Conservation (phyloP, 805 yeast genomes). For the Jamesozyma rosinii region DNA sequence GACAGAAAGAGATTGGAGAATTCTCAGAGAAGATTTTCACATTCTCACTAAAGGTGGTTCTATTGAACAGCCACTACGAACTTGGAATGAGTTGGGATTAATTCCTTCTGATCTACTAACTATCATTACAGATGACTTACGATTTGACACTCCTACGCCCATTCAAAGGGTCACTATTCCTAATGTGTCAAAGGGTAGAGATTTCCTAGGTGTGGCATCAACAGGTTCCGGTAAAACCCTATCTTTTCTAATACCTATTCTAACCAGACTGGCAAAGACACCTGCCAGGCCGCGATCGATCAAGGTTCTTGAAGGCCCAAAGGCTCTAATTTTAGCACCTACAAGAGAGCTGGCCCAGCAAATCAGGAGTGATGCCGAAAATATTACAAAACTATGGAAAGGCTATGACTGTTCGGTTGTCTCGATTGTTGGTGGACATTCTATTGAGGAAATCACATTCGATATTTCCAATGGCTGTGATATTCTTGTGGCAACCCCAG, state of each 20-base stretch:
- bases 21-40: slow-evolving; percentile 66
- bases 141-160: slow-evolving; percentile 70
- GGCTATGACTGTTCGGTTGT: slow-evolving; percentile 31
- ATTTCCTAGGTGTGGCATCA: slow-evolving; percentile 83
- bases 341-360: slow-evolving; percentile 91
- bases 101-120: slow-evolving; percentile 38
- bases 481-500: slow-evolving; percentile 88
- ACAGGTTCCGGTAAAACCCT: slow-evolving; percentile 96
- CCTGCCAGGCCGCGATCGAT: slow-evolving; percentile 40
- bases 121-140: slow-evolving; percentile 32
- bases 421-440: slow-evolving; percentile 84
- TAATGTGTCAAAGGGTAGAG: slow-evolving; percentile 46
- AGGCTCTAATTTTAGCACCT: slow-evolving; percentile 74
- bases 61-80: slow-evolving; percentile 48
- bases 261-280: slow-evolving; percentile 42
- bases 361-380: slow-evolving; percentile 57
- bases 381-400: slow-evolving; percentile 35
- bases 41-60: slow-evolving; percentile 45
- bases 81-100: slow-evolving; percentile 55
- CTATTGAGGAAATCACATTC: slow-evolving; percentile 61
- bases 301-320: slow-evolving; percentile 51
- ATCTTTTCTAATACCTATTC: slow-evolving; percentile 67
- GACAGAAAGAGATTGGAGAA: slow-evolving; percentile 85
- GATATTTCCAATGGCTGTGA: slow-evolving; percentile 57
- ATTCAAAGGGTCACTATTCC: slow-evolving; percentile 88